Conservation (phyloP, 345 rosid species). For the Leavenworthia alabamica region DNA sequence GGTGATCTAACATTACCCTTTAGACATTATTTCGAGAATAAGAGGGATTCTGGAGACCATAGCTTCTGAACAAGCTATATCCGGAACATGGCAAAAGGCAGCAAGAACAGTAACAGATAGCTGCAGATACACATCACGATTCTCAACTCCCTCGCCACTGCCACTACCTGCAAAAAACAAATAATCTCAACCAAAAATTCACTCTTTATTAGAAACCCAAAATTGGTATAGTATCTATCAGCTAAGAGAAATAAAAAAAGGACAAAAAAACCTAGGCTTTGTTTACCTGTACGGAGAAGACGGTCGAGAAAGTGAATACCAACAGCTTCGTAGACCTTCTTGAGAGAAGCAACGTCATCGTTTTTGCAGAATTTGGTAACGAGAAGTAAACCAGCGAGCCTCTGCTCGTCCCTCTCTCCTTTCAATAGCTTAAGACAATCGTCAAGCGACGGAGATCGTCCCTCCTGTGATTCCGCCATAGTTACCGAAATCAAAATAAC, state of each 20-base stretch:
- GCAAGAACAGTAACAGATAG: conserved; percentile 69
- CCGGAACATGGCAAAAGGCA: conserved; percentile 66
- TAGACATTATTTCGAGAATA: conserved; percentile 50
- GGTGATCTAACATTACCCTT: conserved; percentile 35
- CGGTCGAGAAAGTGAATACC: conserved; percentile 64
- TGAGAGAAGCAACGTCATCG: conserved; percentile 55
- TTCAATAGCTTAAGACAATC: conserved; percentile 71
- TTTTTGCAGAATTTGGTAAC: conserved; percentile 68
- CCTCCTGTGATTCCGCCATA: conserved; percentile 30
- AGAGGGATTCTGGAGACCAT: conserved; percentile 65
- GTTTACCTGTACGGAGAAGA: conserved; percentile 65
- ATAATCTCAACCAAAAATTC: neutral
- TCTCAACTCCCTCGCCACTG: conserved; percentile 38
- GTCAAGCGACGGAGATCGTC: conserved; percentile 48
- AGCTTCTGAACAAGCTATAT: conserved; percentile 63
- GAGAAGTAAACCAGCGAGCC: conserved; percentile 75
- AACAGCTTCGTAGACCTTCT: conserved; percentile 54
- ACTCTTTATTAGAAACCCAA: neutral
- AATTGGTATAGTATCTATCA: neutral
- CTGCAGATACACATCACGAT: conserved; percentile 69
- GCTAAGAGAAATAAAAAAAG: neutral
- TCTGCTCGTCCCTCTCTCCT: conserved; percentile 91
- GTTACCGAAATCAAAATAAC: neutral
- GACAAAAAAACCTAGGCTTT: neutral
- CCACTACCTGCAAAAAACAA: conserved; percentile 35